phyloP scores from a whole-genome alignment of 2,329 filamentous ascomycete genomes.

The Penicillium sp. region DNA sequence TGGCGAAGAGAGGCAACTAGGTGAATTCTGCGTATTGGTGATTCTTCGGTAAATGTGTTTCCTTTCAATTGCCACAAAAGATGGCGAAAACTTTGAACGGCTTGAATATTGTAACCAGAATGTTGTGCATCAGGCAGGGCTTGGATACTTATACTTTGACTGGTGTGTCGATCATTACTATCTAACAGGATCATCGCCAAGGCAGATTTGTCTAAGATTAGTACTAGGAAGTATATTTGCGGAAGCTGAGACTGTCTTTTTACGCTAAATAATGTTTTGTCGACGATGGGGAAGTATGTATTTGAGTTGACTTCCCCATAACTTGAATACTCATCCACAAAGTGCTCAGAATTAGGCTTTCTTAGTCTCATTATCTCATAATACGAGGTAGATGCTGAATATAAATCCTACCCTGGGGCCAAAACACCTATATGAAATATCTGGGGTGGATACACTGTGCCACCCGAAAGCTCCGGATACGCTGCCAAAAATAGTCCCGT shows the following conservation, averaged over 20 bases:
- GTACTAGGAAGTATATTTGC: not conserved
- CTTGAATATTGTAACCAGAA: not conserved
- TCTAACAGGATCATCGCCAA: not conserved
- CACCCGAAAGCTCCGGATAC: not conserved
- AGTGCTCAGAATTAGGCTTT: not conserved
- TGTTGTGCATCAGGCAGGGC: not conserved
- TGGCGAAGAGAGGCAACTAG: not conserved
- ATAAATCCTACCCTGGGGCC: constrained; percentile 7
- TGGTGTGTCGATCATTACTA: not conserved
- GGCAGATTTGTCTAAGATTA: constrained; percentile 4
- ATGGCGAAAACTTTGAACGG: not conserved
- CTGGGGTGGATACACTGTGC: constrained; percentile 1
- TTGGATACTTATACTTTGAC: constrained; percentile 2
- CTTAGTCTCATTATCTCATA: not conserved
- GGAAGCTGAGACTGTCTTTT: not conserved
- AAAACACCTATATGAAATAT: not conserved
- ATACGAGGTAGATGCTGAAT: constrained; percentile 1
- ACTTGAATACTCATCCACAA: not conserved
- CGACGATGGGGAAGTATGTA: not conserved
- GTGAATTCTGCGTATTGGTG: not conserved
- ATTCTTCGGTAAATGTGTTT: not conserved
- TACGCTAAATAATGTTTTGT: not conserved
- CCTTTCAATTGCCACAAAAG: not conserved
- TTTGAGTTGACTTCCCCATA: not conserved
- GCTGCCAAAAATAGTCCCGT: constrained; percentile 6